Evolutionary conservation across 805 yeast genomes (phyloP), one percentile per base, ranked within the genome.

Genomic region (Cyberlindnera bimundalis): DNA sequence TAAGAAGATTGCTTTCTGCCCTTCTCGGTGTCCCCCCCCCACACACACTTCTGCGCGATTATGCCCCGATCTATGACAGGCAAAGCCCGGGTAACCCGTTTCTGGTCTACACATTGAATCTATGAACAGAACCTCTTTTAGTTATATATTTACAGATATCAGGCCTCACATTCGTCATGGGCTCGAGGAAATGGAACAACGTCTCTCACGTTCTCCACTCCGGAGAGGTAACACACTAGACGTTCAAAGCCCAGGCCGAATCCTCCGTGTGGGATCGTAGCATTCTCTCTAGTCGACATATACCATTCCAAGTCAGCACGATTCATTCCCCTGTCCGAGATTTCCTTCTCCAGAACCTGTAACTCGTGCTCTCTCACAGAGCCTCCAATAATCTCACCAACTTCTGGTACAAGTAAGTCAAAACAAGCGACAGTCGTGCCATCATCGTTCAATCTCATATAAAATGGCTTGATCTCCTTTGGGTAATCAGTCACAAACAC

Each of bases 161-260:
- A 50, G 8, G 57, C 55, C 3, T 60, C 61, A 49, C 80, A 74
- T 43, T 65, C 73, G 14, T 71, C 64, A 17, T 79, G 81, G 35
- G 83, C 77, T 50, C 99, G 68, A 2, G 96, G 90, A 59, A 91
- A 90, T 2, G 96, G 87, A 17, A 86, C 80, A 8, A 85, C 84
- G 53, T 93, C 99, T 51, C 85, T 74, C 31, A 93, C 78, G 57
- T 90, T 93, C 23, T 82, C 90, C 15, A 82, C 69, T 4, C 81
- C 88, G 7, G 80, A 71, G 40, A 89, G 64, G 50, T 81, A 90
- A 40, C 84, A 78, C 13, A 93, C 60, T 23, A 93, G 64, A 45
- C 99, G 68, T 60, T 93, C 99, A 51, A 90, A 78, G 0, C 99
- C 99, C 70, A 93, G 68, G 0, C 99, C 99, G 63, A 84, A 93